phyloP scores from a whole-genome alignment of 768 basidiomycete species.

The Pleurotus tuoliensis region DNA sequence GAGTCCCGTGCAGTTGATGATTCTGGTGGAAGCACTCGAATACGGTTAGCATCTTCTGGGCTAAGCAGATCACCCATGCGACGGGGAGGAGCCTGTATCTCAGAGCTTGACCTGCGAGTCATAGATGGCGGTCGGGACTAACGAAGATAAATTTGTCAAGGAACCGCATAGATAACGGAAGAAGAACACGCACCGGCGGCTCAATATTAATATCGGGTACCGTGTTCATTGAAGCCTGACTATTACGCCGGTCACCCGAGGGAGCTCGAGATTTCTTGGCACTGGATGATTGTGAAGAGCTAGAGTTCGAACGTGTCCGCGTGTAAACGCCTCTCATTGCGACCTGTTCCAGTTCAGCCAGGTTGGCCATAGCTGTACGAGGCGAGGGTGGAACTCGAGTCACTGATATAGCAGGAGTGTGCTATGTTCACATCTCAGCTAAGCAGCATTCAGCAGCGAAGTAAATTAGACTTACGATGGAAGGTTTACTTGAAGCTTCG shows the following conservation, averaged over 20 bases:
- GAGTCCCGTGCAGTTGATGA: neutral
- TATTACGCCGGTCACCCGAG: slow-evolving; percentile 11
- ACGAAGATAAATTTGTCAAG: slow-evolving; percentile 2
- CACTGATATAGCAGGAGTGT: neutral
- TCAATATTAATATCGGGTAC: slow-evolving; percentile 30
- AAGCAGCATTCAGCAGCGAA: neutral
- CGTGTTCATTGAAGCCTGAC: slow-evolving; percentile 19
- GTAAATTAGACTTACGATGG: slow-evolving; percentile 28
- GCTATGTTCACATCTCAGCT: neutral
- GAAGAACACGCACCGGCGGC: slow-evolving; percentile 29
- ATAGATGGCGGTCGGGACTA: slow-evolving; percentile 22
- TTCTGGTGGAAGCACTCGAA: slow-evolving; percentile 4
- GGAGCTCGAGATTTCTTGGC: slow-evolving; percentile 5
- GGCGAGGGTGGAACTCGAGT: neutral
- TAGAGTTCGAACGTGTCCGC: slow-evolving; percentile 19
- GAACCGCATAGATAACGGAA: slow-evolving; percentile 1
- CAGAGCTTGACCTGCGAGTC: slow-evolving; percentile 13
- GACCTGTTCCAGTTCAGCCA: neutral
- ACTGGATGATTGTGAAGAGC: slow-evolving; percentile 21
- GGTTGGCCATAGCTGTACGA: slow-evolving; percentile 9
- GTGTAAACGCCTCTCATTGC: slow-evolving; percentile 15
- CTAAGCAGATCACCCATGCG: slow-evolving; percentile 8
- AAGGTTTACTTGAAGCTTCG: slow-evolving; percentile 24
- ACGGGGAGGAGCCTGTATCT: neutral
- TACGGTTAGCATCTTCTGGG: slow-evolving; percentile 10